phyloP scores from a whole-genome alignment of 352 stramenopile genomes.

The Saprolegnia parasitica region DNA sequence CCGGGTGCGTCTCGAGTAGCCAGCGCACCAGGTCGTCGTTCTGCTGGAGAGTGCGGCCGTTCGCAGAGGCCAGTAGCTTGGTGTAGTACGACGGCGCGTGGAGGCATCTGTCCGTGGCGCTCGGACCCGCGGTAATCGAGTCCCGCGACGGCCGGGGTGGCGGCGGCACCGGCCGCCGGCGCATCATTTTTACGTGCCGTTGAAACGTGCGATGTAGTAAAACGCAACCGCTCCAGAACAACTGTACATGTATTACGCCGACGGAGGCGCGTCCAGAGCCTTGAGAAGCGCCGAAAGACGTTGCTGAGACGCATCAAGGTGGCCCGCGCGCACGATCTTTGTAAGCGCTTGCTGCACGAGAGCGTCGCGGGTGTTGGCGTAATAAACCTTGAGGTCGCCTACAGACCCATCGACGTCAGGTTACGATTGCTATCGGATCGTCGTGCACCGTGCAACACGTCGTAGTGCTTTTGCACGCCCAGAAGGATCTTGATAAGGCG shows the following conservation, averaged over 20 bases:
- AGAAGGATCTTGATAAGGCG: constrained; percentile 26
- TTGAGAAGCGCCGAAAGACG: too few relatives aligned
- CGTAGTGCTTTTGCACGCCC: constrained; percentile 6
- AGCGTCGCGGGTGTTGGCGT: not conserved
- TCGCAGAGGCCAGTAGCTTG: not conserved
- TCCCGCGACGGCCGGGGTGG: not conserved
- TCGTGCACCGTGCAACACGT: constrained; percentile 7
- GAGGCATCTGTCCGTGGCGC: too few relatives aligned
- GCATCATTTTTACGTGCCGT: not conserved
- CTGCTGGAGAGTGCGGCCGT: not conserved
- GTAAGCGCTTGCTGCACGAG: not conserved
- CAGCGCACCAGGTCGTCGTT: constrained; percentile 11
- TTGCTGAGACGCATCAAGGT: too few relatives aligned
- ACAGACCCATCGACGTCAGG: not conserved
- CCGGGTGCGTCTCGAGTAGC: not conserved
- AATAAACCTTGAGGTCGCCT: constrained; percentile 21
- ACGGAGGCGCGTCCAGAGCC: too few relatives aligned
- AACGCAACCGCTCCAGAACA: not conserved
- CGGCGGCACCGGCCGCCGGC: not conserved
- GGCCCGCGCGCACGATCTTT: too few relatives aligned
- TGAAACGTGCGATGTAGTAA: not conserved
- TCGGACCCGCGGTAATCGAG: not conserved
- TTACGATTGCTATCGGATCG: not conserved
- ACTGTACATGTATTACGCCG: too few relatives aligned
- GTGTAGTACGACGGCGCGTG: not conserved